Conservation (phyloP, 331 rosid genomes). For the Saraca asoca region DNA sequence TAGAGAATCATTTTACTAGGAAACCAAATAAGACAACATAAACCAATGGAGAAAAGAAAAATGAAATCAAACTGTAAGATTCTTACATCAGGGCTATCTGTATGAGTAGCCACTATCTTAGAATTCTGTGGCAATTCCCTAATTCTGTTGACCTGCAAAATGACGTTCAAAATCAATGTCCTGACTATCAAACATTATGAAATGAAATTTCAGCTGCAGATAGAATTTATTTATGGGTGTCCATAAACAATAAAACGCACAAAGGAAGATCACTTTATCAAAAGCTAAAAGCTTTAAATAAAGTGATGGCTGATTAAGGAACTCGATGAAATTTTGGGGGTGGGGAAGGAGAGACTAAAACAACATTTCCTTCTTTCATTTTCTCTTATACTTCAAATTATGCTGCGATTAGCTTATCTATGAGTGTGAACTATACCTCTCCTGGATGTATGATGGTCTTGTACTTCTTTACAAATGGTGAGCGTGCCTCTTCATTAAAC, state of each 20-base stretch:
- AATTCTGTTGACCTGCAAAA: slow-evolving; percentile 89
- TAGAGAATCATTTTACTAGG: slow-evolving; percentile 24
- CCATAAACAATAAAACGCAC: neutral
- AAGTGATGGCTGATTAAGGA: slow-evolving; percentile 19
- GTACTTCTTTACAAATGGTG: slow-evolving; percentile 98
- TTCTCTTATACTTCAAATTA: neutral
- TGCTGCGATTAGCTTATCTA: neutral
- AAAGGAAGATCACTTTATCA: neutral
- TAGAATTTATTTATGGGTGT: neutral
- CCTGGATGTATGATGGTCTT: slow-evolving; percentile 99
- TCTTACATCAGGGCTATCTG: slow-evolving; percentile 96
- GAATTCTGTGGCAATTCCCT: slow-evolving; percentile 94
- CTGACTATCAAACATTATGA: slow-evolving; percentile 17
- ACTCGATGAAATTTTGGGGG: neutral
- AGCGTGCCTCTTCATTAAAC: slow-evolving; percentile 99
- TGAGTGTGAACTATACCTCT: slow-evolving; percentile 58
- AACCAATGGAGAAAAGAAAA: neutral
- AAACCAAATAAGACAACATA: slow-evolving; percentile 16
- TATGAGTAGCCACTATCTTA: slow-evolving; percentile 94
- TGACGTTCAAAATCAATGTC: slow-evolving; percentile 23
- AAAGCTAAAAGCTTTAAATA: neutral
- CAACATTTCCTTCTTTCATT: neutral
- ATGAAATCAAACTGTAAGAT: slow-evolving; percentile 16
- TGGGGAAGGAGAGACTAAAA: neutral
- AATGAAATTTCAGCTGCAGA: slow-evolving; percentile 20